Conservation (phyloP, 768 basidiomycete genomes). For the Royoungia palumana region DNA sequence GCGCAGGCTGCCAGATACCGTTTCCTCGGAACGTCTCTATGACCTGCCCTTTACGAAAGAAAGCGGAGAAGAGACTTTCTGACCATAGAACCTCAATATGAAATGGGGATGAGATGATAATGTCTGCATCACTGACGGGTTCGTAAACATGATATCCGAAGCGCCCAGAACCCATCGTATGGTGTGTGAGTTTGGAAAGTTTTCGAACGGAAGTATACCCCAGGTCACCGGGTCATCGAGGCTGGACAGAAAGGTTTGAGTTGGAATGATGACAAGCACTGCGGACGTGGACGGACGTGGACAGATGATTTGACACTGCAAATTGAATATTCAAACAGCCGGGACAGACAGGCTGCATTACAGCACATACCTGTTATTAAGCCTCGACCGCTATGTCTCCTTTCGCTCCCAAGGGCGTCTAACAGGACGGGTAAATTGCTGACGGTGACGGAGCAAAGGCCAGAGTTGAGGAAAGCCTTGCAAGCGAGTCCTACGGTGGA, state of each 20-base stretch:
- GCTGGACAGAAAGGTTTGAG: slow-evolving; percentile 36
- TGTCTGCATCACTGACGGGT: slow-evolving; percentile 55
- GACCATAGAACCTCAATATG: slow-evolving; percentile 19
- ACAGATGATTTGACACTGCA: slow-evolving; percentile 89
- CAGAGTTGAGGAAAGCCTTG: slow-evolving; percentile 71
- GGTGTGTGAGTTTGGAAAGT: slow-evolving; percentile 54
- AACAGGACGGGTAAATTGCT: slow-evolving; percentile 64
- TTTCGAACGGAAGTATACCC: slow-evolving; percentile 72
- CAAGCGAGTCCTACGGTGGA: slow-evolving; percentile 69
- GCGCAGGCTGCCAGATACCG: slow-evolving; percentile 83
- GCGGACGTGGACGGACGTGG: slow-evolving; percentile 56
- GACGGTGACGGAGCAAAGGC: slow-evolving; percentile 65
- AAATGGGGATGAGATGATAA: not conserved
- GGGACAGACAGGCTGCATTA: slow-evolving; percentile 1
- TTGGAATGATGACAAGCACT: not conserved
- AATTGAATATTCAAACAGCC: slow-evolving; percentile 2
- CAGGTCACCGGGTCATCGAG: slow-evolving; percentile 85
- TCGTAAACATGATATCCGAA: slow-evolving; percentile 92
- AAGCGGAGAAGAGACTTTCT: slow-evolving; percentile 73
- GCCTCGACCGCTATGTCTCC: slow-evolving; percentile 52
- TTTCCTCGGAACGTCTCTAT: slow-evolving; percentile 90
- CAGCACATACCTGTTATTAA: slow-evolving; percentile 64
- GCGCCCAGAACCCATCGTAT: slow-evolving; percentile 93
- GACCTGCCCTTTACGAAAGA: slow-evolving; percentile 88
- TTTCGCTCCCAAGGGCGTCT: slow-evolving; percentile 51